phyloP scores from a whole-genome alignment of 345 rosid species.

The Trapa incisa region DNA sequence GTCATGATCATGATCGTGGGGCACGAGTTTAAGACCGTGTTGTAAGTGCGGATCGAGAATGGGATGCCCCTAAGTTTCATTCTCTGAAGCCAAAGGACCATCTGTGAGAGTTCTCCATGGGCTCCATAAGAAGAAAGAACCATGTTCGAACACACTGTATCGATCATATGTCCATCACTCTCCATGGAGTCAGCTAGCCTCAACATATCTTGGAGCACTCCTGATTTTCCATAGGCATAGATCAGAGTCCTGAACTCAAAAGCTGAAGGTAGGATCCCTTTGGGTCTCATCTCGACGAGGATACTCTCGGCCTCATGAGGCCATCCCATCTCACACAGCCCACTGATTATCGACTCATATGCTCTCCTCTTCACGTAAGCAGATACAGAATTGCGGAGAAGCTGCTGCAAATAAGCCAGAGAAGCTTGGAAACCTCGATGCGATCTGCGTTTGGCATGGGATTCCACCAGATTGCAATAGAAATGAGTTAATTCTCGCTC shows the following conservation, averaged over 20 bases:
- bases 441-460: slow-evolving; percentile 30
- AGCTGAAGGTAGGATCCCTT: slow-evolving; percentile 29
- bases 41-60: slow-evolving; percentile 52
- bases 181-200: slow-evolving; percentile 34
- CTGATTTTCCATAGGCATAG: slow-evolving; percentile 56
- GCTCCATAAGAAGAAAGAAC: slow-evolving; percentile 68
- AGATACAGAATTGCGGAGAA: slow-evolving; percentile 35
- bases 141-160: slow-evolving; percentile 67
- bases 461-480: slow-evolving; percentile 47
- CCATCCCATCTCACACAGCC: slow-evolving; percentile 53
- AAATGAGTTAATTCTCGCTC: slow-evolving; percentile 50
- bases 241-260: slow-evolving; percentile 45
- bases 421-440: slow-evolving; percentile 35
- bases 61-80: slow-evolving; percentile 37
- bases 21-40: slow-evolving; percentile 68
- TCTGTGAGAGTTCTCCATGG: slow-evolving; percentile 34
- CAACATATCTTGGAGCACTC: slow-evolving; percentile 55
- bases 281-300: slow-evolving; percentile 34
- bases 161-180: slow-evolving; percentile 33
- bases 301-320: slow-evolving; percentile 47
- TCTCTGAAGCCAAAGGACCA: slow-evolving; percentile 52
- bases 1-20: slow-evolving; percentile 28
- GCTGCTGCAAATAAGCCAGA: slow-evolving; percentile 23
- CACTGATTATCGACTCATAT: slow-evolving; percentile 45
- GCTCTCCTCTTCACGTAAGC: slow-evolving; percentile 50